Base-by-base conservation (phyloP, 169 alveolate species). In the Hammondia hammondi region DNA sequence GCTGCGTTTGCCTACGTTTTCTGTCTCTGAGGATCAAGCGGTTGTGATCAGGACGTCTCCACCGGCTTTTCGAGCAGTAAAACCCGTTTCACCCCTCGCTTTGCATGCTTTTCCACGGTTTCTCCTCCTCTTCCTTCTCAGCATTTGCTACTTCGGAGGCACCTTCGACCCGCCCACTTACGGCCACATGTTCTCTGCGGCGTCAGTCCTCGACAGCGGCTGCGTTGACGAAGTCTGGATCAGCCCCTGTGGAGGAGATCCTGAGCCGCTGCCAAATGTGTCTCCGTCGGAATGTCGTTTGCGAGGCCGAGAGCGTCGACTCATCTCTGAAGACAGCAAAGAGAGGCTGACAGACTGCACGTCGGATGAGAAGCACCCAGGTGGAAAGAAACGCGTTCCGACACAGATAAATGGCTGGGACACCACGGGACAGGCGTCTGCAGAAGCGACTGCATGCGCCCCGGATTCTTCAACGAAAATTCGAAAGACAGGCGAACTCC, bases 111-210 rank as follows among this genome's bases (percentile, higher is more conserved):
- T 12, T 12, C 88, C n/a, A 21, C 14, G 29, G 67, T 43, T 37
- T 32, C 88, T 32, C 10, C 67, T 32, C 61, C 37, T 45, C n/a
- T 12, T 81, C 29, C 35, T 81, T 32, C 39, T 52, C 92, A 88
- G 92, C 70, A 32, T 88, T 21, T 88, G 92, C 82, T 45, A 45
- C 92, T 88, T n/a, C 35, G 92, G 84, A 21, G 82, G 92, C 81
- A 88, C 82, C 91, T 85, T 85, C 39, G 91, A 85, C 35, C 91
- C 91, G 21, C 91, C 91, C 7, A 45, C 70, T 5, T 85, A 85
- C 37, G 91, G 77, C 1, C 91, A 85, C 91, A 45, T 85, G 77
- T 14, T 48, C 14, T 12, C 46, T 32, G 91, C 91, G 9, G 91
- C 91, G 0, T 6, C 73, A 19, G 91, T 45, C 17, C 45, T 48